phyloP scores from a whole-genome alignment of 192 early-diverging fungal genomes.

The Linnemannia zychae region DNA sequence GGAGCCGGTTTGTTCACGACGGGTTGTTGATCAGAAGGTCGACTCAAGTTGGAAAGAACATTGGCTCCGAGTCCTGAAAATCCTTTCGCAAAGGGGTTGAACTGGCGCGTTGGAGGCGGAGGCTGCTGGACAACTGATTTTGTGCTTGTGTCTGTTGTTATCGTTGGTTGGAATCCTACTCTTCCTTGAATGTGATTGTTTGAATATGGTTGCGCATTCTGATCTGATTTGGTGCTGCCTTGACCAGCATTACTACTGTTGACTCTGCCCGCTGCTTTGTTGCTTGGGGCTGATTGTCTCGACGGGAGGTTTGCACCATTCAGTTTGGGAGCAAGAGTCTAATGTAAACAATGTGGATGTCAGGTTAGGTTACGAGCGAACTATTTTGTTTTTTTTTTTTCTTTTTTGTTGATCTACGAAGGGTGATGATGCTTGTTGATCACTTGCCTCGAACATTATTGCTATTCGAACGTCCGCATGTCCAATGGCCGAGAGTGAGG shows the following conservation, averaged over 20 bases:
- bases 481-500: background rate
- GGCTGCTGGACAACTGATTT: background rate
- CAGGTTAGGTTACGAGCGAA: too few relatives aligned
- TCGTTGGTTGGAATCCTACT: background rate
- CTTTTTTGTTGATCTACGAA: too few relatives aligned
- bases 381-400: too few relatives aligned
- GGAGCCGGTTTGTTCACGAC: background rate
- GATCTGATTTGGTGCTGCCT: background rate
- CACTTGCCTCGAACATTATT: slow-evolving; percentile 25
- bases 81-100: slow-evolving; percentile 25
- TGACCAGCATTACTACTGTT: background rate
- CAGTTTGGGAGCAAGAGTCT: slow-evolving; percentile 30
- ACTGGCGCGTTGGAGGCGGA: background rate
- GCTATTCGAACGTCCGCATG: slow-evolving; percentile 20
- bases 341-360: background rate
- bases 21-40: background rate
- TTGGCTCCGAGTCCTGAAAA: background rate
- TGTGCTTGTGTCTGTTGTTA: background rate
- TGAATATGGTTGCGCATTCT: background rate
- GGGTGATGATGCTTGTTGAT: background rate
- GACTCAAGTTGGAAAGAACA: background rate
- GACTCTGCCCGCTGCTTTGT: background rate
- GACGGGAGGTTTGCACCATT: slow-evolving; percentile 28
- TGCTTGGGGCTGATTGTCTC: slow-evolving; percentile 2
- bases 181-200: background rate